Evolutionary conservation across 75 land plant species (phyloP).

Genomic region (Pinus tabuliformis): DNA sequence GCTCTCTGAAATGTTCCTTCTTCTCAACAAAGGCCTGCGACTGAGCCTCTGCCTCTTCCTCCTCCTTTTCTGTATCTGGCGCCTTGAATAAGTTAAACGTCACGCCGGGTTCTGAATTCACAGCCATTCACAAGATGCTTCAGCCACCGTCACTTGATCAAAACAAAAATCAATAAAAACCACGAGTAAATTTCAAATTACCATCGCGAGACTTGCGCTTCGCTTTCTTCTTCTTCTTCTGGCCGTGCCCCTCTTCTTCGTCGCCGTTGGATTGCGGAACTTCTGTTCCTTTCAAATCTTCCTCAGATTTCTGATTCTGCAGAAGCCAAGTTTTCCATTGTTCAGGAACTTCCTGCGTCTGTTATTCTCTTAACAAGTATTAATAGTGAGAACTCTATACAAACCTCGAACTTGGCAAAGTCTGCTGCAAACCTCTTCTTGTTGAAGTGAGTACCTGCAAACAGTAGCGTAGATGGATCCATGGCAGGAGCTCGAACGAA

Average conservation of each 20-base stretch:
- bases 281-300: slow-evolving; percentile 3
- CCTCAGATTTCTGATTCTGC: not conserved
- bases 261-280: not conserved
- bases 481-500: too few species aligned
- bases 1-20: slow-evolving; percentile 2
- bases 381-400: not conserved
- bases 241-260: not conserved
- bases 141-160: not conserved
- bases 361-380: slow-evolving; percentile 7
- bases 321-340: not conserved
- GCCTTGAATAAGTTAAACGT: slow-evolving; percentile 54
- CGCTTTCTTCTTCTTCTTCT: slow-evolving; percentile 32
- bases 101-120: slow-evolving; percentile 26
- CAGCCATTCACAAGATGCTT: not conserved
- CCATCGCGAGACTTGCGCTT: not conserved
- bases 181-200: not conserved
- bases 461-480: slow-evolving; percentile 34
- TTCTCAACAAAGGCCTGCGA: not conserved
- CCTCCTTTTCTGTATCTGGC: not conserved
- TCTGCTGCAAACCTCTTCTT: slow-evolving; percentile 60
- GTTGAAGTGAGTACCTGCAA: slow-evolving; percentile 62
- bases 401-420: slow-evolving; percentile 59
- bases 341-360: too few species aligned
- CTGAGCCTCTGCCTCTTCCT: not conserved
- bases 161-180: not conserved